Conservation (phyloP, 2,329 filamentous ascomycete species). For the Exophiala dermatitidis region DNA sequence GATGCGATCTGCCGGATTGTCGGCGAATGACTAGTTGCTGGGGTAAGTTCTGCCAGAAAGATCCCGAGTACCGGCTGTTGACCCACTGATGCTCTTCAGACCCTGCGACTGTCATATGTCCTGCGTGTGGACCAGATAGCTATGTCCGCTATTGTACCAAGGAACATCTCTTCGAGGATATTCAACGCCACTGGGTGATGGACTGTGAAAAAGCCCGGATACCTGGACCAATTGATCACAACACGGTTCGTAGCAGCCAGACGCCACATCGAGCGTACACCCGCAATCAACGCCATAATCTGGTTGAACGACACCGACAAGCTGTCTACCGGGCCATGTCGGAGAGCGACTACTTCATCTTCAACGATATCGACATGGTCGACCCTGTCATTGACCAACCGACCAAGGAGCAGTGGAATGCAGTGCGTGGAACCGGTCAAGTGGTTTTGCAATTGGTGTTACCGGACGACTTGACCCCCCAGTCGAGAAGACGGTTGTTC, state of each 20-base stretch:
- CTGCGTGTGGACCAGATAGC: conserved; percentile 36
- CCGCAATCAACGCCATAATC: conserved; percentile 29
- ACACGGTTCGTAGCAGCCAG: conserved; percentile 16
- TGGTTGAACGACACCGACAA: conserved; percentile 32
- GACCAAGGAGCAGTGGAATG: conserved; percentile 12
- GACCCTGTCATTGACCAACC: conserved; percentile 4
- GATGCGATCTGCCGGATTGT: conserved; percentile 30
- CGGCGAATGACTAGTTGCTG: conserved; percentile 29
- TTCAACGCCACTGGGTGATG: conserved; percentile 33
- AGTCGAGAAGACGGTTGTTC: conserved; percentile 7
- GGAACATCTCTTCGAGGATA: conserved; percentile 33
- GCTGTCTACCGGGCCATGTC: conserved; percentile 23
- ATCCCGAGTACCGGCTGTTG: conserved; percentile 3
- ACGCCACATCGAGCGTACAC: conserved; percentile 14
- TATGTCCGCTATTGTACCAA: conserved; percentile 35
- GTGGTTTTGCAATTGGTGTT: conserved; percentile 8
- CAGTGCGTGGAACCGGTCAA: conserved; percentile 14
- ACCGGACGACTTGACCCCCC: conserved; percentile 2
- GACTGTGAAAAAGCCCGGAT: conserved; percentile 16
- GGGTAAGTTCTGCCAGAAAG: conserved; percentile 10
- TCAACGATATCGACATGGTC: conserved; percentile 18
- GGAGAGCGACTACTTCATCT: conserved; percentile 22
- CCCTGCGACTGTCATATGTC: conserved; percentile 33
- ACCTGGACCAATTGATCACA: conserved; percentile 15
- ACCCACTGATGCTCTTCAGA: conserved; percentile 24